Percentiles rank a stretch among this genome's conserved stretches.
Conservation (phyloP, 2,329 filamentous ascomycete species). For the Achaetomium macrosporum region DNA sequence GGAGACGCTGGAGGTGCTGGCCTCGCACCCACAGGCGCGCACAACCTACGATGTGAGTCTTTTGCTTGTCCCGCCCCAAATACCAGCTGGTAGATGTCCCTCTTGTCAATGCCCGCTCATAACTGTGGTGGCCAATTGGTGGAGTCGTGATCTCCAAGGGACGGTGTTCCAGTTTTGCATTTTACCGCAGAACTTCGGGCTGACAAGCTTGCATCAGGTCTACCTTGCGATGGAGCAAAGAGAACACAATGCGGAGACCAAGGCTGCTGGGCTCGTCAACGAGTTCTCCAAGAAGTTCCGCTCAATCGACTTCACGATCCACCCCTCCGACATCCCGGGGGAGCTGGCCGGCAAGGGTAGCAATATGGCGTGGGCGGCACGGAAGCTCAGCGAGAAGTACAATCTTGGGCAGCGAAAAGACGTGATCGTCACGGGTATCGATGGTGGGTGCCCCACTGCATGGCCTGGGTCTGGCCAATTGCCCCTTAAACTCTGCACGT, state of each 20-base stretch:
- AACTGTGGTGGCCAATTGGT: constrained; percentile 3
- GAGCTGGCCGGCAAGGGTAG: constrained; percentile 70
- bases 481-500: constrained; percentile 9
- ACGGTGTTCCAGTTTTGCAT: constrained; percentile 11
- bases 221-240: constrained; percentile 69
- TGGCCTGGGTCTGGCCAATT: not conserved
- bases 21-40: constrained; percentile 58
- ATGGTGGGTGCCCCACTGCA: constrained; percentile 48
- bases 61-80: not conserved
- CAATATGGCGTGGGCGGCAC: constrained; percentile 66
- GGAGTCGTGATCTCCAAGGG: constrained; percentile 12
- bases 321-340: constrained; percentile 58
- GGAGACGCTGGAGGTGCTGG: constrained; percentile 63
- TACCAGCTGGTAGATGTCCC: not conserved
- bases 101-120: not conserved
- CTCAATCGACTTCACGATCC: constrained; percentile 60
- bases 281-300: constrained; percentile 61
- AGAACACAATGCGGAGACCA: constrained; percentile 54
- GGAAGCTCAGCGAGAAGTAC: constrained; percentile 59
- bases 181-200: constrained; percentile 3
- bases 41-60: constrained; percentile 62
- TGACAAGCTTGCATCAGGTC: constrained; percentile 41
- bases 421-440: constrained; percentile 65
- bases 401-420: constrained; percentile 47
- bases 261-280: constrained; percentile 56